Conservation (phyloP, 2,329 filamentous ascomycete genomes). For the Fusarium oligoseptatum region DNA sequence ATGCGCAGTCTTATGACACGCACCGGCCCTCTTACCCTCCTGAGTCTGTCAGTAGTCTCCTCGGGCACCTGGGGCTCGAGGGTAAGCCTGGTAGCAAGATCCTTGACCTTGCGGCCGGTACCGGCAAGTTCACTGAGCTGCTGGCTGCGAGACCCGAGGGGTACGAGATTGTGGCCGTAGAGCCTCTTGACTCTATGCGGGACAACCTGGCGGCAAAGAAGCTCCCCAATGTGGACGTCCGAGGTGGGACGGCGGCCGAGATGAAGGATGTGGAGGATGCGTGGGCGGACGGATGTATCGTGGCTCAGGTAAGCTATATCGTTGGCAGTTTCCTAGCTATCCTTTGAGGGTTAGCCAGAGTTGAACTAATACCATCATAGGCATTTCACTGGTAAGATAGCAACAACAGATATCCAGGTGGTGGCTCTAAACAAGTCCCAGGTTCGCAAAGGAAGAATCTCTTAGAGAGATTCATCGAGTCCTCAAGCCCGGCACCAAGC, state of each 20-base stretch:
- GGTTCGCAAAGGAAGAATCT: slow-evolving; percentile 76
- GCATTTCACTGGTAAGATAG: slow-evolving; percentile 68
- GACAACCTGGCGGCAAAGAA: slow-evolving; percentile 69
- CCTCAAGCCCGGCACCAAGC: slow-evolving; percentile 68
- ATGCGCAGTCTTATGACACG: slow-evolving; percentile 74
- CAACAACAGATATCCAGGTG: background rate
- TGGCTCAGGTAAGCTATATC: slow-evolving; percentile 71
- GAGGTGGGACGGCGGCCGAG: slow-evolving; percentile 69
- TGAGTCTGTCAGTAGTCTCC: slow-evolving; percentile 69
- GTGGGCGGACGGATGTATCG: slow-evolving; percentile 74
- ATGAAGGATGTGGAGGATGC: slow-evolving; percentile 66
- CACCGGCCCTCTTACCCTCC: slow-evolving; percentile 76
- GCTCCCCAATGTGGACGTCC: slow-evolving; percentile 66
- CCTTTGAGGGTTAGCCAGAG: background rate
- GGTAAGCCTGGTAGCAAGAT: slow-evolving; percentile 62
- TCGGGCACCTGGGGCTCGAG: slow-evolving; percentile 66
- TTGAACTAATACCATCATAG: slow-evolving; percentile 44
- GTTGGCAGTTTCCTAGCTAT: slow-evolving; percentile 26
- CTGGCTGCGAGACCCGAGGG: slow-evolving; percentile 70
- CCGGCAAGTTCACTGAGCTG: slow-evolving; percentile 77
- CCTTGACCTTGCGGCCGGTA: slow-evolving; percentile 76
- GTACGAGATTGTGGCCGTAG: slow-evolving; percentile 72
- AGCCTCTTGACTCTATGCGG: slow-evolving; percentile 76
- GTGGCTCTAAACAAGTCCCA: slow-evolving; percentile 45
- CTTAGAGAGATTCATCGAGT: slow-evolving; percentile 77